Conservation (phyloP, 352 stramenopile genomes). For the Globisporangium sylvaticum region DNA sequence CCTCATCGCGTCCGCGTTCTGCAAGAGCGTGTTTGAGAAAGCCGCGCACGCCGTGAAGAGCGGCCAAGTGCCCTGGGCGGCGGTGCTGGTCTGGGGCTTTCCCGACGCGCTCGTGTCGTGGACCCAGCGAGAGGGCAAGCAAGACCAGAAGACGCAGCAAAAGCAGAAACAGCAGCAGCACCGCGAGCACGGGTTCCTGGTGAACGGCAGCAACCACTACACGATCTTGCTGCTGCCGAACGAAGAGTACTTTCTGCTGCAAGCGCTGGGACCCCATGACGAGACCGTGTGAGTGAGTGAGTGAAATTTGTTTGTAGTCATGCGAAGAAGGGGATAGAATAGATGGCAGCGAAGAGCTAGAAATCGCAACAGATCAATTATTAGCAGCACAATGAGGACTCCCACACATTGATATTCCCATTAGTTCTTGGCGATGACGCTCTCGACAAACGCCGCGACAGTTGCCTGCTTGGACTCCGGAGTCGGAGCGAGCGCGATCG, state of each 20-base stretch:
- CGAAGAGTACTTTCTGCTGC: constrained; percentile 68
- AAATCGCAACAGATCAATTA: background rate
- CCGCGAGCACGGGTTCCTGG: constrained; percentile 70
- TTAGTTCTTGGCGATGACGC: constrained; percentile 40
- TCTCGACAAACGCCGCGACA: constrained; percentile 60
- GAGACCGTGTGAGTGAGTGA: constrained; percentile 30
- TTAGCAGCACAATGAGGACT: background rate
- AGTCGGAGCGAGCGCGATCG: constrained; percentile 25
- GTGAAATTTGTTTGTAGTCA: background rate
- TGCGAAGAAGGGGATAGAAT: background rate
- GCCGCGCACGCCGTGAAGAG: constrained; percentile 41
- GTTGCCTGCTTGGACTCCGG: constrained; percentile 28
- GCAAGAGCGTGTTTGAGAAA: constrained; percentile 44
- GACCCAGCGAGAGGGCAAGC: constrained; percentile 35
- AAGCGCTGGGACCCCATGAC: constrained; percentile 68
- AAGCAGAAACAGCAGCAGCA: constrained; percentile 3
- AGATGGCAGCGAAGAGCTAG: background rate
- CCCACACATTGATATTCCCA: background rate
- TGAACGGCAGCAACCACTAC: constrained; percentile 77
- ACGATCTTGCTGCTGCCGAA: constrained; percentile 65
- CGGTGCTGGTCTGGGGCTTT: constrained; percentile 77
- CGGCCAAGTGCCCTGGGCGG: constrained; percentile 56
- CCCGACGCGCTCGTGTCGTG: constrained; percentile 68
- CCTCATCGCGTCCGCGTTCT: constrained; percentile 57
- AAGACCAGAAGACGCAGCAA: background rate